Conservation (phyloP, 148 eudicot genomes). For the Polygonum maritimum region DNA sequence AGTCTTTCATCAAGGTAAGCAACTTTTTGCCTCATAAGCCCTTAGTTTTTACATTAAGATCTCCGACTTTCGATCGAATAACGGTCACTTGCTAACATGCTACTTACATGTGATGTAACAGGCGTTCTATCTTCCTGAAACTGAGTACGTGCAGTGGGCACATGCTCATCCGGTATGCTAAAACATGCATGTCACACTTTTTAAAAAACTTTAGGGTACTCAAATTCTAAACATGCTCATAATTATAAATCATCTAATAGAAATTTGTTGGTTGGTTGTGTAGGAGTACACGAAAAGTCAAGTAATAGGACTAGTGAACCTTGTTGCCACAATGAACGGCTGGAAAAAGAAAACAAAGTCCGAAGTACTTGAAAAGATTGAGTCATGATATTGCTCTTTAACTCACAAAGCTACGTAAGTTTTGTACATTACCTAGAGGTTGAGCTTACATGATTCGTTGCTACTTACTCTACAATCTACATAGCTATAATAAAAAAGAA, state of each 20-base stretch:
- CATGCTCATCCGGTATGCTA: conserved; percentile 77
- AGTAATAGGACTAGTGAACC: conserved; percentile 68
- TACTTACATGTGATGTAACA: conserved; percentile 18
- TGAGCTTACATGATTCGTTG: no score
- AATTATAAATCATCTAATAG: background rate
- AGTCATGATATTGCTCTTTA: conserved; percentile 14
- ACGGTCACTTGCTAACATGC: background rate
- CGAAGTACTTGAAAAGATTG: conserved; percentile 82
- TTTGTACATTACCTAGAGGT: no score
- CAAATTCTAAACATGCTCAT: background rate
- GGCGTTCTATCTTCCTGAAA: conserved; percentile 98
- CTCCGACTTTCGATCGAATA: background rate
- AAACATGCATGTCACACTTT: conserved; percentile 19
- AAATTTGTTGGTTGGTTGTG: background rate
- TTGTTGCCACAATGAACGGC: conserved; percentile 89
- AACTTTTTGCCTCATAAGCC: background rate
- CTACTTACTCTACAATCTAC: no score
- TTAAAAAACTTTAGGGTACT: background rate
- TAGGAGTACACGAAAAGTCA: conserved; percentile 85
- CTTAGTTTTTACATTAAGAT: no score
- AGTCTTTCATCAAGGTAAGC: conserved; percentile 76
- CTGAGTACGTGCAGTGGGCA: conserved; percentile 87
- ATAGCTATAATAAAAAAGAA: no score
- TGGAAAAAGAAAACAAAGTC: conserved; percentile 89
- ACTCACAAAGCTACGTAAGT: background rate